phyloP scores from a whole-genome alignment of 139 green algal genomes.

The Chlorella sp. region DNA sequence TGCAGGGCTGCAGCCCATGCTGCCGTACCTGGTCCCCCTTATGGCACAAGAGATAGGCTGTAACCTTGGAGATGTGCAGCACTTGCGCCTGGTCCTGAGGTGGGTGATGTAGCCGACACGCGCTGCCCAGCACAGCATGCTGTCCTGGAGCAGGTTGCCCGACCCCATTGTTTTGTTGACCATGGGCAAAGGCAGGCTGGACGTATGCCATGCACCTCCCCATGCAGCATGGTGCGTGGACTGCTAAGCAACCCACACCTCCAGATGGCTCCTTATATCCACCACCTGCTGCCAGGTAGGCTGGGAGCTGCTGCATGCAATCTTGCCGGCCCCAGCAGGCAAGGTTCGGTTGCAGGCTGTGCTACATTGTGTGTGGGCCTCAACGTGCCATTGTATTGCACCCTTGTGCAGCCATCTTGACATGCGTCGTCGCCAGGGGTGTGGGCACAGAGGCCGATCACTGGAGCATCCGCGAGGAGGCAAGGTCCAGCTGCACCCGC shows the following conservation, averaged over 20 bases:
- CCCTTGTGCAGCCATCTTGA: conserved; percentile 1
- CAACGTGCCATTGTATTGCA: background rate
- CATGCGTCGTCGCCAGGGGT: background rate
- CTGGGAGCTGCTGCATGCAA: too few relatives aligned
- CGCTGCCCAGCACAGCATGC: too few relatives aligned
- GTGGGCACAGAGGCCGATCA: background rate
- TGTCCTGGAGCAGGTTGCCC: too few relatives aligned
- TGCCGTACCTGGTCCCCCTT: conserved; percentile 15
- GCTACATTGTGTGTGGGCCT: background rate
- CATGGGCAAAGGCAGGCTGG: too few relatives aligned
- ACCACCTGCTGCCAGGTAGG: conserved; percentile 15
- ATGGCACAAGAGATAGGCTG: background rate
- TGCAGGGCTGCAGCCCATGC: conserved; percentile 2
- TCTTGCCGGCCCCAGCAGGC: background rate
- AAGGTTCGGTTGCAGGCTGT: background rate
- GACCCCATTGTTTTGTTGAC: too few relatives aligned
- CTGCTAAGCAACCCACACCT: background rate
- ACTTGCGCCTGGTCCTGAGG: background rate
- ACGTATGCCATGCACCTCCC: background rate
- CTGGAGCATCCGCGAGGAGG: conserved; percentile 1
- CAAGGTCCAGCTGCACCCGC: background rate
- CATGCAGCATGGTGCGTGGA: background rate
- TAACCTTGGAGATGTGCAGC: background rate
- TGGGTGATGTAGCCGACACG: background rate
- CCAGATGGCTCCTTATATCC: conserved; percentile 5